Conservation (phyloP, 2,329 filamentous ascomycete genomes). For the Penicillium italicum region DNA sequence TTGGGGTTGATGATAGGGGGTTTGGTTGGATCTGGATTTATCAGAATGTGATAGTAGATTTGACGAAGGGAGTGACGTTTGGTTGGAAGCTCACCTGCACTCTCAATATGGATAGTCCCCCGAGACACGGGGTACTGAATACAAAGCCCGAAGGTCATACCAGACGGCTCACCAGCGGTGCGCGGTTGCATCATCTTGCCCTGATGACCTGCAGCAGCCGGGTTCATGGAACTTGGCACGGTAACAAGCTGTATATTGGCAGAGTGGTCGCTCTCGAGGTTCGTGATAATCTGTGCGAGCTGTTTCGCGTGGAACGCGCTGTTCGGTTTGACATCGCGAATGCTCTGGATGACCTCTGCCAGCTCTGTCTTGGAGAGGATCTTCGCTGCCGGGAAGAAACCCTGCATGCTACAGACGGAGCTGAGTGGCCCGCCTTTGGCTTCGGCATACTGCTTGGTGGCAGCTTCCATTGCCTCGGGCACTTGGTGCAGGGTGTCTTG, state of each 20-base stretch:
- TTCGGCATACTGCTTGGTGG: slow-evolving; percentile 12
- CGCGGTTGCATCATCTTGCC: slow-evolving; percentile 1
- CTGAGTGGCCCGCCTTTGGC: slow-evolving; percentile 3
- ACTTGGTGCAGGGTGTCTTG: slow-evolving; percentile 10
- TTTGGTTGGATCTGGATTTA: slow-evolving; percentile 14
- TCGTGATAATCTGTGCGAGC: slow-evolving; percentile 10
- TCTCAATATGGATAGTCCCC: slow-evolving; percentile 20
- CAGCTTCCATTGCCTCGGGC: slow-evolving; percentile 12
- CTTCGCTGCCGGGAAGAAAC: slow-evolving; percentile 14
- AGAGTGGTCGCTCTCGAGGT: slow-evolving; percentile 12
- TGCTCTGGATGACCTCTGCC: slow-evolving; percentile 12
- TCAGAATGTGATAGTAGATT: not conserved
- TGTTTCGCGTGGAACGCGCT: slow-evolving; percentile 15
- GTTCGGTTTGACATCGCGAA: slow-evolving; percentile 13
- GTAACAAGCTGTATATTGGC: slow-evolving; percentile 15
- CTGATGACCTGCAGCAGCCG: slow-evolving; percentile 13
- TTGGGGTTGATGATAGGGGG: slow-evolving; percentile 18
- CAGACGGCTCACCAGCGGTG: slow-evolving; percentile 3
- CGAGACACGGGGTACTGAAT: slow-evolving; percentile 23
- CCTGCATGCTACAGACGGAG: slow-evolving; percentile 11
- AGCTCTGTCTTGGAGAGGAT: slow-evolving; percentile 12
- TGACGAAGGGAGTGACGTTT: not conserved
- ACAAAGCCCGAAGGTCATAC: slow-evolving; percentile 15
- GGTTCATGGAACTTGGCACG: slow-evolving; percentile 5
- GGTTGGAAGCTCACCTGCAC: slow-evolving; percentile 4